Evolutionary conservation across 345 rosid genomes (phyloP).

Genomic region (Anacardium occidentale): DNA sequence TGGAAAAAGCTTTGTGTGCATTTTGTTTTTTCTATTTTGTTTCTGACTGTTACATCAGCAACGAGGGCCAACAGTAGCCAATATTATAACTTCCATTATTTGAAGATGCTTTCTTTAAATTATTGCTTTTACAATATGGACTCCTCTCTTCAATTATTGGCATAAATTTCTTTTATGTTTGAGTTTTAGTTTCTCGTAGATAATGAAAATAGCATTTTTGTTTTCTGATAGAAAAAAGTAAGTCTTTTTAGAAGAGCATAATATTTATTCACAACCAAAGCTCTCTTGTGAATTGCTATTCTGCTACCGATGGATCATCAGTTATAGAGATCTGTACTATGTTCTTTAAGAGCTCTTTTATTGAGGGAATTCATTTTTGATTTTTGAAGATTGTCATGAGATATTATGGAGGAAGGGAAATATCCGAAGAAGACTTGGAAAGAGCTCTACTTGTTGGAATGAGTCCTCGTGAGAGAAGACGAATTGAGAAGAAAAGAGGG

Average conservation of each 20-base stretch:
- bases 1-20: background rate
- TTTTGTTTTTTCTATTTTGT: background rate
- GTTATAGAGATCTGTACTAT: background rate
- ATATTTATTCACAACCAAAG: background rate
- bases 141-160: background rate
- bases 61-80: background rate
- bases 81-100: background rate
- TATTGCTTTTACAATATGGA: background rate
- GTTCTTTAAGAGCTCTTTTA: background rate
- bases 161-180: background rate
- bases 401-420: constrained; percentile 89
- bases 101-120: background rate
- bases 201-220: background rate
- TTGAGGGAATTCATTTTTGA: background rate
- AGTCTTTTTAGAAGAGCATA: background rate
- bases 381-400: constrained; percentile 56
- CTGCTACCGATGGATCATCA: background rate
- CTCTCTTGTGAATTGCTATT: constrained; percentile 1
- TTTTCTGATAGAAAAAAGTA: background rate
- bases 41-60: background rate
- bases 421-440: constrained; percentile 79
- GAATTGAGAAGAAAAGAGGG: constrained; percentile 64
- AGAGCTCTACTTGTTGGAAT: constrained; percentile 80
- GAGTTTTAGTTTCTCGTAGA: background rate
- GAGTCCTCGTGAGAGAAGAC: constrained; percentile 86